Evolutionary conservation across 139 green algal species (phyloP).

Genomic region (Parachlorella kessleri): DNA sequence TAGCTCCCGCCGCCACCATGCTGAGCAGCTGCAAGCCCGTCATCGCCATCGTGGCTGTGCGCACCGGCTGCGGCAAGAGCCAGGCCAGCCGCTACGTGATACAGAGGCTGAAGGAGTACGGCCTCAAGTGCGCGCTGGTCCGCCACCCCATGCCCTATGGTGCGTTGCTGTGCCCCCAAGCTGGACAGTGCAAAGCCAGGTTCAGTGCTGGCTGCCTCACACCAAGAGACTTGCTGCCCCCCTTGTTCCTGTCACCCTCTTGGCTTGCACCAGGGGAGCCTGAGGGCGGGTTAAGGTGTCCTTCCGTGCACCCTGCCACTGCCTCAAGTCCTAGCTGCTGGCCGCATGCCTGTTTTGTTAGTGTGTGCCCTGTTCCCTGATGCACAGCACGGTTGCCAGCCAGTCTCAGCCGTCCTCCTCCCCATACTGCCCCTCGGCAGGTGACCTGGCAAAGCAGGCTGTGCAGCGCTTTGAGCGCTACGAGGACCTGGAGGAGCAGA

Average conservation of each 20-base stretch:
- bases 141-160: constrained; percentile 55
- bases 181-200: too few species aligned
- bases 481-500: constrained; percentile 43
- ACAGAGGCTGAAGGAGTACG: constrained; percentile 29
- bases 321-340: too few species aligned
- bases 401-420: neutral
- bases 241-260: too few species aligned
- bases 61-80: constrained; percentile 54
- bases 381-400: too few species aligned
- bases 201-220: too few species aligned
- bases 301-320: too few species aligned
- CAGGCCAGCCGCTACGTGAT: constrained; percentile 44
- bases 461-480: constrained; percentile 50
- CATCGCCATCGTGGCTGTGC: constrained; percentile 1
- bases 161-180: too few species aligned
- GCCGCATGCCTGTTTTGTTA: too few species aligned
- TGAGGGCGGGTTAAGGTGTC: too few species aligned
- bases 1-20: constrained; percentile 30
- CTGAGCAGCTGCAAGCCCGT: constrained; percentile 28
- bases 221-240: too few species aligned
- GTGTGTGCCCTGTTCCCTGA: too few species aligned
- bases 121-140: constrained; percentile 58
- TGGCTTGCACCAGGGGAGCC: too few species aligned
- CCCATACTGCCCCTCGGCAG: constrained; percentile 16
- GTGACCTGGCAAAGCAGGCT: constrained; percentile 40